Evolutionary conservation across 2,329 filamentous ascomycete genomes (phyloP), one percentile per base, ranked within the genome.

Genomic region (Sarocladiaceae sp.): DNA sequence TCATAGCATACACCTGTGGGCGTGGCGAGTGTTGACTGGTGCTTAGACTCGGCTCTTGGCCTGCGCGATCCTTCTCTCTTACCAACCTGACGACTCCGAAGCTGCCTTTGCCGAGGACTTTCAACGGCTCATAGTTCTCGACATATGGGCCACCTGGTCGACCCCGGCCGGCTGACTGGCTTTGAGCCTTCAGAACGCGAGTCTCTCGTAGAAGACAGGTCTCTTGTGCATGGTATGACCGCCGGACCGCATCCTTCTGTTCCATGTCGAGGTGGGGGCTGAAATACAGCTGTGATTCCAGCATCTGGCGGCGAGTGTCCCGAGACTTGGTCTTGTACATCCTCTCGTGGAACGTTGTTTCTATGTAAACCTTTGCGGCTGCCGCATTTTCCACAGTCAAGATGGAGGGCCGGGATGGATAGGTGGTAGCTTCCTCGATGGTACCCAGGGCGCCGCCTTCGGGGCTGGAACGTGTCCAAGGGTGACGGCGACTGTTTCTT

Each of bases 51-150:
- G 15, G 21, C 10, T 19, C 21, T 10, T 18, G 21, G n/a, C 9
- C 4, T 4, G 9, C 9, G 13, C 6, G 13, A 15, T 52, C 43
- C 51, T 69, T 83, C 59, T 90, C 85, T 45, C 81, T 82, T 2
- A 97, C 90, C 27, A 98, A 72, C 35, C 84, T 79, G 13, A 98
- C 93, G 19, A 95, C 83, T 0, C 93, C 91, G 64, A 97, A 98
- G 58, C 90, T 96, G 7, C 93, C 91, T 60, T 93, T 95, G 0
- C 93, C 90, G 4, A 97, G 72, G 15, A 94, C 74, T 53, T 89
- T 86, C 23, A 97, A 66, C 11, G 83, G 73, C 51, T 95, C 85
- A 56, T 91, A 96, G 72, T 58, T 59, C 10, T 63, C 55, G 15
- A 49, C 49, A 7, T 51, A 53, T 2, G 56, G 45, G 3, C 20